These are phyloP conservation scores for Tillandsia leiboldiana DNA, from an alignment of 176 grass and related monocot species.

Conservation along the genomic window DNA sequence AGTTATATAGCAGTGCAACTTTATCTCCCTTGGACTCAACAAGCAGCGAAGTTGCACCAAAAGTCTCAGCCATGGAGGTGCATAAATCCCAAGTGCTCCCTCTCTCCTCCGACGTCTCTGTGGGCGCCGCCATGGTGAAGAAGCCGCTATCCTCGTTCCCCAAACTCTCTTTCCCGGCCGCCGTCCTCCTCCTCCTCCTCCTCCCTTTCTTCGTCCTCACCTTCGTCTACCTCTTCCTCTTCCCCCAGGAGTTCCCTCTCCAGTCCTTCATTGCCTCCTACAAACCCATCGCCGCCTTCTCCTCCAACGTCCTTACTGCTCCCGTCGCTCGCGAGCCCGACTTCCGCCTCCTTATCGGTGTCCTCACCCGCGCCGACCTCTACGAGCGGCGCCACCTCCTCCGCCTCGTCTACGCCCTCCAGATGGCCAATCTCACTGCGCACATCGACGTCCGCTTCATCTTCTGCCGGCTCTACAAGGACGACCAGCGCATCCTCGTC, in stretches of 20 bases:
- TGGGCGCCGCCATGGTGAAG: slow-evolving; percentile 3
- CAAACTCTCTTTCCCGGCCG: neutral
- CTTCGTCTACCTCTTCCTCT: slow-evolving; percentile 19
- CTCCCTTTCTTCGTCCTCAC: slow-evolving; percentile 18
- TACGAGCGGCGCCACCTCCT: slow-evolving; percentile 56
- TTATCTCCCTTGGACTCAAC: no score
- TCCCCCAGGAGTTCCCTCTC: slow-evolving; percentile 23
- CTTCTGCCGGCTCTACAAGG: slow-evolving; percentile 52
- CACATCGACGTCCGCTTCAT: slow-evolving; percentile 66
- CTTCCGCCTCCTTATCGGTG: slow-evolving; percentile 51
- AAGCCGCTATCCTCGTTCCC: neutral
- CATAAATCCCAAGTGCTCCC: neutral
- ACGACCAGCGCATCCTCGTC: slow-evolving; percentile 37
- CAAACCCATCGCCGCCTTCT: slow-evolving; percentile 17
- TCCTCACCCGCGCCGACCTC: slow-evolving; percentile 36
- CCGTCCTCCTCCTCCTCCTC: slow-evolving; percentile 19
- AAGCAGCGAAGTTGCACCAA: no score
- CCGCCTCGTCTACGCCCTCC: slow-evolving; percentile 56
- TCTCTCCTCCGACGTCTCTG: neutral
- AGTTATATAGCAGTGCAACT: no score
- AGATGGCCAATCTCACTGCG: neutral
- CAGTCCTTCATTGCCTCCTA: slow-evolving; percentile 6
- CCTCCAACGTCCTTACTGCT: slow-evolving; percentile 20
- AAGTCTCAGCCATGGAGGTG: no score
- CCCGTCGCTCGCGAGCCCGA: slow-evolving; percentile 15